A percentile compares a stretch with the other conserved stretches of the same genome.
Conservation (phyloP, 208 protist genomes). For the Naegleria fowleri region DNA sequence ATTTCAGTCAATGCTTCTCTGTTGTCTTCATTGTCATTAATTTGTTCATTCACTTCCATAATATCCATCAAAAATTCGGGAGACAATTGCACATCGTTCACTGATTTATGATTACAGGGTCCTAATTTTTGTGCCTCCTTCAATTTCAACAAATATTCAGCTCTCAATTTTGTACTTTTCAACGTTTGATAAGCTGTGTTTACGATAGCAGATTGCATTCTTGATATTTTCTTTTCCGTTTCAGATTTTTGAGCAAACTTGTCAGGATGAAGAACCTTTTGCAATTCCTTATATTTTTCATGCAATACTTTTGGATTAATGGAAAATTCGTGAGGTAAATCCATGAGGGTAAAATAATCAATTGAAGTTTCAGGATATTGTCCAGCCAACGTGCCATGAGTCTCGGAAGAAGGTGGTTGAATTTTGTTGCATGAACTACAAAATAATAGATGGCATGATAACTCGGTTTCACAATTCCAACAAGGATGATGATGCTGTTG, state of each 20-base stretch:
- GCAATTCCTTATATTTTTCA: neutral
- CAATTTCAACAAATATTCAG: constrained; percentile 6
- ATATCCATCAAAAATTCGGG: constrained; percentile 20
- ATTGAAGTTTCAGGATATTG: neutral
- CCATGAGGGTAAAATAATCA: neutral
- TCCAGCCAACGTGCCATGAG: neutral
- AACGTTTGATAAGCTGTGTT: neutral
- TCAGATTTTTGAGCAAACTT: neutral
- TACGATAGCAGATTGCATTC: neutral
- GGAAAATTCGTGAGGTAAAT: neutral
- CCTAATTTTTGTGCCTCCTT: neutral
- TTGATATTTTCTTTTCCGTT: constrained; percentile 7
- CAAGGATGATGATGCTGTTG: neutral
- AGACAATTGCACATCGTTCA: neutral
- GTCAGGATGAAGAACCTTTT: neutral
- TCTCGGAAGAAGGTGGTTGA: neutral
- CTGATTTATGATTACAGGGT: neutral
- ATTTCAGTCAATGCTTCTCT: neutral
- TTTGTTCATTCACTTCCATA: neutral
- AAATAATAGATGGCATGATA: neutral
- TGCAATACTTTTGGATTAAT: neutral
- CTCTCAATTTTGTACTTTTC: neutral
- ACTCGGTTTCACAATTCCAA: neutral
- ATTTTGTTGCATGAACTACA: neutral
- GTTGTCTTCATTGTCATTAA: neutral